These are phyloP conservation scores for Plasmodium vinckei DNA, from an alignment of 169 alveolate species.

Conservation along the genomic window DNA sequence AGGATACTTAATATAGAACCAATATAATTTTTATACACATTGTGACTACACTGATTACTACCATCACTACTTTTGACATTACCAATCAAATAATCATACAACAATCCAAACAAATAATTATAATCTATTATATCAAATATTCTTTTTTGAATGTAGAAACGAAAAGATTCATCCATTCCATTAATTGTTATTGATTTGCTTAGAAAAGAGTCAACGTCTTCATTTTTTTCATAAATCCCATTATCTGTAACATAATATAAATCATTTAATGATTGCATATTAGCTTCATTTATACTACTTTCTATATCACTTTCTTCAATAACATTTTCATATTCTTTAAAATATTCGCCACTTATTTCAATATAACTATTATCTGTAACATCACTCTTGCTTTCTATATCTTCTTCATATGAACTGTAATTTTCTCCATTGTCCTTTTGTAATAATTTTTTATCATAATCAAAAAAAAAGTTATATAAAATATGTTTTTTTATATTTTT, in stretches of 20 bases:
- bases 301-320: slow-evolving; percentile 59
- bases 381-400: slow-evolving; percentile 20
- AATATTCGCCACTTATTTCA: slow-evolving; percentile 48
- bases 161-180: slow-evolving; percentile 68
- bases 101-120: slow-evolving; percentile 47
- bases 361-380: slow-evolving; percentile 53
- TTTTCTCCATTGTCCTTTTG: slow-evolving; percentile 16
- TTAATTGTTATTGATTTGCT: slow-evolving; percentile 39
- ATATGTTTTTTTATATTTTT: slow-evolving; percentile 57
- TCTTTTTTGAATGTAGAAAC: slow-evolving; percentile 55
- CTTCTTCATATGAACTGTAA: neutral
- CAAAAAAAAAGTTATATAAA: slow-evolving; percentile 61
- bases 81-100: slow-evolving; percentile 44
- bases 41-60: slow-evolving; percentile 51
- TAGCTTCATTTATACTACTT: slow-evolving; percentile 54
- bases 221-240: slow-evolving; percentile 46
- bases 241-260: slow-evolving; percentile 22
- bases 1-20: slow-evolving; percentile 24
- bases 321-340: slow-evolving; percentile 30
- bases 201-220: slow-evolving; percentile 21
- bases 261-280: slow-evolving; percentile 4
- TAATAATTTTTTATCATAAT: slow-evolving; percentile 43
- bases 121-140: slow-evolving; percentile 58
- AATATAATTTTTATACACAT: slow-evolving; percentile 50
- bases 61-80: neutral